These are phyloP conservation scores for Talaromyces ruber DNA, from an alignment of 495 filamentous ascomycete genomes.

Conservation along the genomic window DNA sequence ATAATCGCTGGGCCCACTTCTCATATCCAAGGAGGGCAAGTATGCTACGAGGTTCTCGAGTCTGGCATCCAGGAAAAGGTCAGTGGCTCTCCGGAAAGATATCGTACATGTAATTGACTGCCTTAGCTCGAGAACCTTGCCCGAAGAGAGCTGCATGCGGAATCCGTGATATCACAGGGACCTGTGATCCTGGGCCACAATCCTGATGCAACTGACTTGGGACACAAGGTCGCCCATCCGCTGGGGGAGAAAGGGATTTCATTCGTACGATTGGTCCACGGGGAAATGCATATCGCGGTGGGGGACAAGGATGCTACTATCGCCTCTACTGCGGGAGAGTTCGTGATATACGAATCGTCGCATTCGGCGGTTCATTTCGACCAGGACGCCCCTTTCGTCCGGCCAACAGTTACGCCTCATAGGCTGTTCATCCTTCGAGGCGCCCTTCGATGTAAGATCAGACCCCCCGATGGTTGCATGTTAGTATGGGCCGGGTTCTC, in stretches of 20 bases:
- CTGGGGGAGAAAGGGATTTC: not conserved
- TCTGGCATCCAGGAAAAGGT: not conserved
- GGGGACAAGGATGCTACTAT: not conserved
- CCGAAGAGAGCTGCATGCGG: not conserved
- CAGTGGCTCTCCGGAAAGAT: not conserved
- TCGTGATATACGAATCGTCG: not conserved
- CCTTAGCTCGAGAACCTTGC: not conserved
- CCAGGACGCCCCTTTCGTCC: not conserved
- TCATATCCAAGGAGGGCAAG: not conserved
- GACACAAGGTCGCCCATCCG: not conserved
- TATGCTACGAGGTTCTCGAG: not conserved
- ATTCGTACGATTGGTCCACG: not conserved
- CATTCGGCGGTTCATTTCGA: not conserved
- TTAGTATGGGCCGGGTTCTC: not conserved
- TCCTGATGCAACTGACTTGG: not conserved
- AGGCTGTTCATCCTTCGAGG: not conserved
- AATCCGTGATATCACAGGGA: not conserved
- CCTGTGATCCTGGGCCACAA: not conserved
- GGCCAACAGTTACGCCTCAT: not conserved
- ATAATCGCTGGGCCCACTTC: not conserved
- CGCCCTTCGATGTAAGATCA: not conserved
- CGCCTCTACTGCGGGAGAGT: too few relatives aligned
- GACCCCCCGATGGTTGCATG: not conserved
- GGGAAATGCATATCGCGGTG: not conserved
- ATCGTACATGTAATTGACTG: not conserved